Evolutionary conservation across 192 early-diverging fungal genomes (phyloP), one percentile per base, ranked within the genome.

Genomic region (Backusella parvicylindrica): DNA sequence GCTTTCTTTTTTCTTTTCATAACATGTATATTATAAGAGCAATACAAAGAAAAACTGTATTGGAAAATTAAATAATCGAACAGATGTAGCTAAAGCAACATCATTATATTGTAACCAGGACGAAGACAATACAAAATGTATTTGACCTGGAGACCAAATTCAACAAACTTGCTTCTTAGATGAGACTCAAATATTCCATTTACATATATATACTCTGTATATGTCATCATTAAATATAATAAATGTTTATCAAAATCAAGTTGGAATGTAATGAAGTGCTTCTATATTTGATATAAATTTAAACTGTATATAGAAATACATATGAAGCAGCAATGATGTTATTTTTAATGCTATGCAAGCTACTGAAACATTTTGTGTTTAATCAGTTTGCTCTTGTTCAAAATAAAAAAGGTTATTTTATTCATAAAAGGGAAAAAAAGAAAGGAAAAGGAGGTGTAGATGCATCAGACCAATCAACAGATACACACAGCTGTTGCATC

Each of bases 341-440:
- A 47, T 47, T 47, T n/a, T 47, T 47, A 47, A 47, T 47, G 16
- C 26, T 23, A 56, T 56, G 53, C 53, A 26, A 56, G 23, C 9
- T 56, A 56, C 2, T 26, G 23, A 56, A 56, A 15, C 9, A 23
- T 56, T 21, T 56, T 28, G 8, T 56, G 26, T 21, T 56, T 26
- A 18, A 26, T 56, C 11, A 26, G 13, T 23, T 28, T 26, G 12
- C 11, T 56, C 18, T 53, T 21, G 21, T 21, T 53, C 6, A 53
- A 53, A 53, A 53, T 53, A 53, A 53, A 53, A 53, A 23, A 3
- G 53, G 53, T 26, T 60, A 60, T 60, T 60, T 60, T 60, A 23
- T 30, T 60, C 53, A 60, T 60, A 60, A 60, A 60, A 60, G 53
- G 53, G 9, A 60, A 60, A 60, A 56, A 56, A 26, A n/a, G n/a